Conservation (phyloP, 2,329 filamentous ascomycete species). For the Hypoxylon sp. region DNA sequence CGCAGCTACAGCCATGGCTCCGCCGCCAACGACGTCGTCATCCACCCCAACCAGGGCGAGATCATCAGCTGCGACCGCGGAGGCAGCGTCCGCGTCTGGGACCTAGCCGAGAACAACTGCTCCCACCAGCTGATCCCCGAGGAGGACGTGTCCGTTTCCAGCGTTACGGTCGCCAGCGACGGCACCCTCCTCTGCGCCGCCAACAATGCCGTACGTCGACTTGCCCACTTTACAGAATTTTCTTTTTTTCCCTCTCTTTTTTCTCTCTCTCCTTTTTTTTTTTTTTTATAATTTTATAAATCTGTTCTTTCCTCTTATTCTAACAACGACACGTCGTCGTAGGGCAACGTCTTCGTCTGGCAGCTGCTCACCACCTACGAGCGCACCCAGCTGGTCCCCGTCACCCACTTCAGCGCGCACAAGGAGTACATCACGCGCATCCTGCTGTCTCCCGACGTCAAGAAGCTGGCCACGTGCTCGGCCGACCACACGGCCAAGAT, state of each 20-base stretch:
- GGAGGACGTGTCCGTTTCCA: conserved; percentile 92
- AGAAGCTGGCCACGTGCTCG: conserved; percentile 92
- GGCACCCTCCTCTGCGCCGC: conserved; percentile 92
- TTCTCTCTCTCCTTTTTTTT: too few relatives aligned
- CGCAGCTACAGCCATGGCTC: conserved; percentile 91
- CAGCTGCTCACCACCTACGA: conserved; percentile 87
- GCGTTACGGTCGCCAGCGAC: conserved; percentile 95
- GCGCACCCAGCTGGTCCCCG: conserved; percentile 83
- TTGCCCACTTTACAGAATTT: too few relatives aligned
- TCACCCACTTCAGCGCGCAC: conserved; percentile 91
- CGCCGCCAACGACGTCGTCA: conserved; percentile 97
- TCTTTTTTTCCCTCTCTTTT: too few relatives aligned
- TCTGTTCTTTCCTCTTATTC: conserved; percentile 11
- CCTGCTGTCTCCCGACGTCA: conserved; percentile 90
- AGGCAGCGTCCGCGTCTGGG: conserved; percentile 95
- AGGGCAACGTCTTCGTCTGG: conserved; percentile 99
- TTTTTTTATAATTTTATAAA: too few relatives aligned
- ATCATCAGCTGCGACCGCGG: conserved; percentile 95
- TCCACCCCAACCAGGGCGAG: conserved; percentile 98
- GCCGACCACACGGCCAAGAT: conserved; percentile 96
- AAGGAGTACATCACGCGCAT: conserved; percentile 93
- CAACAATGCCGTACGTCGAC: conserved; percentile 79
- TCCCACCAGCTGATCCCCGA: conserved; percentile 96
- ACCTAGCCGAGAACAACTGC: conserved; percentile 96
- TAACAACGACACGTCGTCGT: background rate